phyloP scores from a whole-genome alignment of 179 eudicot genomes.

The Silene coronaria region DNA sequence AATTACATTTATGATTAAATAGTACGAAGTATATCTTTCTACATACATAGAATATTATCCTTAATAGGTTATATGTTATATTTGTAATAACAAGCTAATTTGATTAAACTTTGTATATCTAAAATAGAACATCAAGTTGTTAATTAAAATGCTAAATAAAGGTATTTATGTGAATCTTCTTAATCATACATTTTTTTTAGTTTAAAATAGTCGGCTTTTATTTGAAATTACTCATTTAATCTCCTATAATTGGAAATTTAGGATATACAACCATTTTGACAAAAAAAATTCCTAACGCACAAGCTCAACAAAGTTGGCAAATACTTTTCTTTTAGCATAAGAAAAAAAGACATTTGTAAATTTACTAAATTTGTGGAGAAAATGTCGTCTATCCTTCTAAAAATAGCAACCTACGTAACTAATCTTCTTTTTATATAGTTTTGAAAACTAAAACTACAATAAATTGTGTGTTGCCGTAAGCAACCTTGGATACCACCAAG shows the following conservation, averaged over 20 bases:
- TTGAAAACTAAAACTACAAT: neutral
- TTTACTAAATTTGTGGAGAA: constrained; percentile 18
- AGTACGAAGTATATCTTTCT: too few relatives aligned
- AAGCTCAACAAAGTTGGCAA: neutral
- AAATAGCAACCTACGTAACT: neutral
- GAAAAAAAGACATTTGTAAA: neutral
- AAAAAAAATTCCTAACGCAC: neutral
- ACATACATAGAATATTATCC: too few relatives aligned
- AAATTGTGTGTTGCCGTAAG: constrained; percentile 20
- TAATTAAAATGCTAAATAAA: neutral
- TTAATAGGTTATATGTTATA: too few relatives aligned
- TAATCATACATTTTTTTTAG: neutral
- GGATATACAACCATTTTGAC: neutral
- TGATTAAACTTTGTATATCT: neutral
- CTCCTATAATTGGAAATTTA: neutral
- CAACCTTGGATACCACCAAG: constrained; percentile 23
- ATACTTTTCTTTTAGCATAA: neutral
- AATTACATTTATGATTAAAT: too few relatives aligned
- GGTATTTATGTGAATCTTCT: neutral
- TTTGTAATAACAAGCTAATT: neutral
- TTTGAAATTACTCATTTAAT: neutral
- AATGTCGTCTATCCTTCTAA: constrained; percentile 7
- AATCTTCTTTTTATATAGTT: neutral
- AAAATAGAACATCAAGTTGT: neutral
- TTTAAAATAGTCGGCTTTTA: neutral